phyloP scores from a whole-genome alignment of 2,329 filamentous ascomycete genomes.

The Trichoderma sp. region DNA sequence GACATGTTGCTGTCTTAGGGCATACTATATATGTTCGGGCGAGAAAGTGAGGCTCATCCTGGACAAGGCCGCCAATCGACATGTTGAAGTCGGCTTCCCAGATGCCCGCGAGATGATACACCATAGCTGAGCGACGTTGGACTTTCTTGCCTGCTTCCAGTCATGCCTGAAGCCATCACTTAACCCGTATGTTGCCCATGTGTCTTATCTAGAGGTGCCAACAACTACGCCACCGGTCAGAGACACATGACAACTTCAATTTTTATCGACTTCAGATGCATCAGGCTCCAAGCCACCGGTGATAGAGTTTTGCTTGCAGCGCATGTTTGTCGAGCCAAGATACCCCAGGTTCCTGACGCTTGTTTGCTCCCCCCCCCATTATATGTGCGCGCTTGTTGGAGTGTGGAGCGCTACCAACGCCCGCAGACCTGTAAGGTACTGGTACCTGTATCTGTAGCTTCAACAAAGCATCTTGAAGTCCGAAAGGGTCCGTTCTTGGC shows the following conservation, averaged over 20 bases:
- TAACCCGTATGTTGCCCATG: no score
- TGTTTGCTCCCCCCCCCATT: neutral
- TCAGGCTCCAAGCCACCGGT: conserved; percentile 3
- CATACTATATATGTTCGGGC: no score
- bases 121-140: neutral
- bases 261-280: neutral
- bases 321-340: conserved; percentile 1
- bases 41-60: neutral
- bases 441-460: neutral
- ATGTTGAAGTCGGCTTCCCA: no score
- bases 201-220: neutral
- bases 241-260: conserved; percentile 1
- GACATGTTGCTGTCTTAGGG: no score
- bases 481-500: neutral
- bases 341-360: conserved; percentile 7
- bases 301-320: conserved; percentile 5
- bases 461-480: neutral
- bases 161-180: no score
- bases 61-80: neutral
- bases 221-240: neutral
- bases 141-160: no score
- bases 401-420: neutral
- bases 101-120: neutral
- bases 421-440: neutral
- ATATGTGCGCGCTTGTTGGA: neutral